Evolutionary conservation across 352 stramenopile genomes (phyloP).

Genomic region (Globisporangium carolinianum): DNA sequence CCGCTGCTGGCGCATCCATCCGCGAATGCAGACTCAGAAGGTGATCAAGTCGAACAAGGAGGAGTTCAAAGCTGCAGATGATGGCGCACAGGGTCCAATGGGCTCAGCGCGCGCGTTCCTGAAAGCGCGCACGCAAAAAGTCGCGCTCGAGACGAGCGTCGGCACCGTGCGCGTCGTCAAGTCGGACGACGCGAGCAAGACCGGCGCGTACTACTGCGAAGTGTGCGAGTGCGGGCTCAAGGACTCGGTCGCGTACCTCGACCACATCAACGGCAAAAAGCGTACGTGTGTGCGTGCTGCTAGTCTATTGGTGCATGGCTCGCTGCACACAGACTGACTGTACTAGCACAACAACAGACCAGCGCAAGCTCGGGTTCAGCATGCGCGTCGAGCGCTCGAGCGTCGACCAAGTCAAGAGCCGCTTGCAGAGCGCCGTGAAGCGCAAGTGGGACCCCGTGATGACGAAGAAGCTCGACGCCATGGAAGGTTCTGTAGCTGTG

Average conservation of each 20-base stretch:
- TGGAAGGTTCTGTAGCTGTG: slow-evolving; percentile 36
- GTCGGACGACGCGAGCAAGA: slow-evolving; percentile 67
- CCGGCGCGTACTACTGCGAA: slow-evolving; percentile 89
- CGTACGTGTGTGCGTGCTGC: slow-evolving; percentile 36
- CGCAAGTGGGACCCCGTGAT: slow-evolving; percentile 80
- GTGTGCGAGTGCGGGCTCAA: slow-evolving; percentile 90
- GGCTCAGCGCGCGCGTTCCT: slow-evolving; percentile 73
- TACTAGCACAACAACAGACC: slow-evolving; percentile 33
- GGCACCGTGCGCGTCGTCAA: slow-evolving; percentile 86
- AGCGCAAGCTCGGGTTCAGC: slow-evolving; percentile 86
- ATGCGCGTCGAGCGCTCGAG: slow-evolving; percentile 89
- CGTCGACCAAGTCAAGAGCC: slow-evolving; percentile 83
- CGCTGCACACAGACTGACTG: too few species aligned
- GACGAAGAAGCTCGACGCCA: slow-evolving; percentile 72
- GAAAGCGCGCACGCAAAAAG: slow-evolving; percentile 64
- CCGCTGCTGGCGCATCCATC: background rate
- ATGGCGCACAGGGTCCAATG: slow-evolving; percentile 47
- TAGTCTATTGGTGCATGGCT: too few species aligned
- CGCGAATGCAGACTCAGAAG: slow-evolving; percentile 43
- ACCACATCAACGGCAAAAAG: slow-evolving; percentile 95
- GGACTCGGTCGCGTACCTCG: slow-evolving; percentile 90
- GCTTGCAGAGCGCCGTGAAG: slow-evolving; percentile 73
- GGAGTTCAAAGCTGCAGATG: slow-evolving; percentile 68
- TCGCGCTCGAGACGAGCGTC: slow-evolving; percentile 79
- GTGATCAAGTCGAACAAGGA: slow-evolving; percentile 62